phyloP scores from a whole-genome alignment of 1,284 basidiomycete species.

The Limonomyces culmigenus region DNA sequence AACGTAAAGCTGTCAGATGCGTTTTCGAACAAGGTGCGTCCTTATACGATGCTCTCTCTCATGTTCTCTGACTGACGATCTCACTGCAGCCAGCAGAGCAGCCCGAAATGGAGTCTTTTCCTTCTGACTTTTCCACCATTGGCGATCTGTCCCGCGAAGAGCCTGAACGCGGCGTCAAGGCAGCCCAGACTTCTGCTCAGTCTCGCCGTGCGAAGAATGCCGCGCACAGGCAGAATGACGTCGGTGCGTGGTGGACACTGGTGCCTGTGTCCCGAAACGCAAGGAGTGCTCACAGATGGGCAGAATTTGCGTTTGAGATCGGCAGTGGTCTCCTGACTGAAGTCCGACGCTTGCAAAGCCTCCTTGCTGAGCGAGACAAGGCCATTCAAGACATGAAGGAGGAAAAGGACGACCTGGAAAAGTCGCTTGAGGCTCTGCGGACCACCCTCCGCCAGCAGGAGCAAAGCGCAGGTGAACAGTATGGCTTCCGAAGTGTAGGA shows the following conservation, averaged over 20 bases:
- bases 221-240: conserved; percentile 69
- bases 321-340: conserved; percentile 81
- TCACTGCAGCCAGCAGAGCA: no score
- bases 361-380: conserved; percentile 80
- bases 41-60: neutral
- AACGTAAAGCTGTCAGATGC: conserved; percentile 64
- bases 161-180: conserved; percentile 23
- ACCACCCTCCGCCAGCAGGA: conserved; percentile 62
- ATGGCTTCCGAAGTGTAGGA: neutral
- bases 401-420: conserved; percentile 74
- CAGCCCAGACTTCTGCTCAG: conserved; percentile 46
- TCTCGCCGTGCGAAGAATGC: conserved; percentile 74
- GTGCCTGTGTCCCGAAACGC: neutral
- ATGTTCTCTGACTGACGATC: neutral
- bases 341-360: conserved; percentile 73
- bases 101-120: no score
- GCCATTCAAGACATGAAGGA: conserved; percentile 75
- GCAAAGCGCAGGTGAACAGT: conserved; percentile 43
- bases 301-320: conserved; percentile 93
- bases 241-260: conserved; percentile 46
- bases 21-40: conserved; percentile 51
- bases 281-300: no score
- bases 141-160: conserved; percentile 24
- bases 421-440: conserved; percentile 53
- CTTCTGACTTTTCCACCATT: conserved; percentile 14